Conservation (phyloP, 768 basidiomycete genomes). For the Trametes sanguinea region DNA sequence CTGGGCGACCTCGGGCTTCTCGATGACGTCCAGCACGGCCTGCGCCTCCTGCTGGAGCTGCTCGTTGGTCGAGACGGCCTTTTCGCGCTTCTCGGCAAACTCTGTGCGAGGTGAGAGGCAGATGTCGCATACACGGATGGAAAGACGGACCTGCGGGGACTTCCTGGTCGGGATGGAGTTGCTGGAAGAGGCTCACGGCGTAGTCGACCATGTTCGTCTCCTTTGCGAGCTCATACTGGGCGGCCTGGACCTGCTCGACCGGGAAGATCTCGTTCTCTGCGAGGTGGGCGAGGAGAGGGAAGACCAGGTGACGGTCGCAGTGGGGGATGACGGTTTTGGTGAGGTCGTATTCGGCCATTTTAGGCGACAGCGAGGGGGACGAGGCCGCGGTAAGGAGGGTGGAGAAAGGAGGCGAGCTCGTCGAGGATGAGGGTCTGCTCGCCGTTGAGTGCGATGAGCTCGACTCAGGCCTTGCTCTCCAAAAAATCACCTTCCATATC, state of each 20-base stretch:
- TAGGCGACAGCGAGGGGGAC: conserved; percentile 15
- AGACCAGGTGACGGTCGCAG: conserved; percentile 92
- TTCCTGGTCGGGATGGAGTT: conserved; percentile 72
- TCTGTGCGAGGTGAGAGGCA: conserved; percentile 47
- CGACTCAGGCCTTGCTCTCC: background rate
- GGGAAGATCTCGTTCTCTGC: conserved; percentile 75
- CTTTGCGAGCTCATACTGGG: conserved; percentile 97
- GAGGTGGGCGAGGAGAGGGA: conserved; percentile 90
- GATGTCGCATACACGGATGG: background rate
- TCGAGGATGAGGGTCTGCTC: conserved; percentile 13
- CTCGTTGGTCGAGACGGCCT: conserved; percentile 82
- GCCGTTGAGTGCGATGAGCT: conserved; percentile 3
- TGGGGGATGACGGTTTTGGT: conserved; percentile 89
- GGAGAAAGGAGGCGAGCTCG: conserved; percentile 3
- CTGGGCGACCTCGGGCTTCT: conserved; percentile 94
- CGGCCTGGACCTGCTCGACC: conserved; percentile 74
- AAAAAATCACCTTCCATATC: conserved; percentile 24
- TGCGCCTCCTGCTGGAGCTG: conserved; percentile 87
- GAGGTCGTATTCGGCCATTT: conserved; percentile 89
- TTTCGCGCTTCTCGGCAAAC: conserved; percentile 79
- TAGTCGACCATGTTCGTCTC: conserved; percentile 99
- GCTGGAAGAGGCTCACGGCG: conserved; percentile 75
- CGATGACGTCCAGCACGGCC: conserved; percentile 92
- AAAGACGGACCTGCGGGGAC: conserved; percentile 61
- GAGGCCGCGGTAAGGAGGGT: background rate